Evolutionary conservation across 176 grass and related monocot genomes (phyloP), one percentile per base, ranked within the genome.

Genomic region (Oryza glaberrima): DNA sequence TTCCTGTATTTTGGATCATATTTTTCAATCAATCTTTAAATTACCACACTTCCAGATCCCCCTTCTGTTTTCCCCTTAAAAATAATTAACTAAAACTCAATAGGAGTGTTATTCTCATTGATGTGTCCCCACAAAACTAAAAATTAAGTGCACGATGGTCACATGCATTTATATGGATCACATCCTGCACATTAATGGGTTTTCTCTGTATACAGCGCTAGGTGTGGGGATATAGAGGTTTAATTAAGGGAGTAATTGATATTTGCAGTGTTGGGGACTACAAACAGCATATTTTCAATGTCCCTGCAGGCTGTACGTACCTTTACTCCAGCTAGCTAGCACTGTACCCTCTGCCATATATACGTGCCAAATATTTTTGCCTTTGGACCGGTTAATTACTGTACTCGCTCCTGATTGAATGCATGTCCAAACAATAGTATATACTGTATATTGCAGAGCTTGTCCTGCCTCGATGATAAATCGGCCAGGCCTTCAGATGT

Each of bases 191-290:
- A 49, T 23, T 58, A 58, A 63, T 65, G 65, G 26, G 26, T 79
- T 65, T 79, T 48, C 71, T 76, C 71, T 63, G 72, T n/a, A 9
- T n/a, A 9, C 54, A 23, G 65, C 54, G 6, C 16, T n/a, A 26
- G 30, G 44, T 86, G 56, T 66, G 69, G 9, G 19, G 43, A 44
- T 41, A 46, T 16, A 32, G 15, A 8, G 1, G 48, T 13, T 69
- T 82, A 76, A 76, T 76, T 70, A 87, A 17, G 36, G 85, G 26
- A 72, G 56, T 67, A 43, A 73, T 88, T 67, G 17, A 73, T 88
- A 82, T 73, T 43, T 51, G 6, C 49, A 76, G 54, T 77, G 56
- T 25, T 58, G 58, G 75, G 68, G 69, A 73, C 75, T 46, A 73
- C 75, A 88, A 72, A 79, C 45, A 56, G 69, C 45, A 84, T 66